Evolutionary conservation across 352 stramenopile genomes (phyloP).

Genomic region (Phytophthora uliginosa): DNA sequence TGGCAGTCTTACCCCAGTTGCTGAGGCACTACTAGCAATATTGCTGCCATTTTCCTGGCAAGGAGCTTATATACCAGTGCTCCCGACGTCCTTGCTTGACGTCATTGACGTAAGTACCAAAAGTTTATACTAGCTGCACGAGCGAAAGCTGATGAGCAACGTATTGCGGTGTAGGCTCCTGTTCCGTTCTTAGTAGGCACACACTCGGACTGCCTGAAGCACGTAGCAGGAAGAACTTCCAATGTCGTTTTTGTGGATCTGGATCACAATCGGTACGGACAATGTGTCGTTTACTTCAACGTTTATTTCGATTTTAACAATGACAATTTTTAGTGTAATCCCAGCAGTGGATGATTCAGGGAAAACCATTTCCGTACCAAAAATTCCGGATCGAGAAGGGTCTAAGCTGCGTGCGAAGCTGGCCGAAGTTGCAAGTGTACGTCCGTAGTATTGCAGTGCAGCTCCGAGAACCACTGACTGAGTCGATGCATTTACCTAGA

Average conservation of each 20-base stretch:
- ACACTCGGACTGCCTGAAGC: slow-evolving; percentile 83
- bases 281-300: neutral
- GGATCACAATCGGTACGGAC: slow-evolving; percentile 89
- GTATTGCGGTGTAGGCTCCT: slow-evolving; percentile 67
- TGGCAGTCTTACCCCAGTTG: slow-evolving; percentile 90
- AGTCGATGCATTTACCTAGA: slow-evolving; percentile 39
- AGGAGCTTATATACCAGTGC: slow-evolving; percentile 95
- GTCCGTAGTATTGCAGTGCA: slow-evolving; percentile 6
- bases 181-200: slow-evolving; percentile 96
- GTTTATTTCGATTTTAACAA: neutral
- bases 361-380: slow-evolving; percentile 67
- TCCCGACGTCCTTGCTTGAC: slow-evolving; percentile 93
- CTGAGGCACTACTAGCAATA: slow-evolving; percentile 93
- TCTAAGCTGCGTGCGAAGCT: slow-evolving; percentile 74
- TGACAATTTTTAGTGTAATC: slow-evolving; percentile 58
- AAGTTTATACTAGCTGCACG: neutral
- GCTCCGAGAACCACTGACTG: neutral
- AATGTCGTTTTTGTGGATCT: slow-evolving; percentile 96
- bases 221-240: slow-evolving; percentile 63
- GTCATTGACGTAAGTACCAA: slow-evolving; percentile 90
- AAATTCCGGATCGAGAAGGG: slow-evolving; percentile 78
- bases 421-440: slow-evolving; percentile 66
- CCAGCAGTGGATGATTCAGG: slow-evolving; percentile 78
- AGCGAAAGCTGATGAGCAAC: neutral
- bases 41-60: slow-evolving; percentile 97